Percentiles rank a stretch among this genome's conserved stretches.
Evolutionary conservation across 2,329 filamentous ascomycete species (phyloP).

Genomic region (Penicillium sp.): DNA sequence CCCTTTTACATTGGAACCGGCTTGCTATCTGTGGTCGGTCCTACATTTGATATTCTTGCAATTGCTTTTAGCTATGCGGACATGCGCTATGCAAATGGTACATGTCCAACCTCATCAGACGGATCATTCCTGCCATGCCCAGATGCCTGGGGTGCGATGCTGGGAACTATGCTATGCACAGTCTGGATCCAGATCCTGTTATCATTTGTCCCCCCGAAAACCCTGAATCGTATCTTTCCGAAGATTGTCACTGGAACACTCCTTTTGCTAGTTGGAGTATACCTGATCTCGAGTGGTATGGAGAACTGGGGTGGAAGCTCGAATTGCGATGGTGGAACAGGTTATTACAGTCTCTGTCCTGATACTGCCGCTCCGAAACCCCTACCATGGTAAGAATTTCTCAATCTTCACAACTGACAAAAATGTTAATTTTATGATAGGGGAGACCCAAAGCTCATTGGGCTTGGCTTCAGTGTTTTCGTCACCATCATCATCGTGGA

Average conservation of each 20-base stretch:
- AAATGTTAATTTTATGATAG: conserved; percentile 1
- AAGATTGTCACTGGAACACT: conserved; percentile 75
- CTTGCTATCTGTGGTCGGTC: conserved; percentile 75
- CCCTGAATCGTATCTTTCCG: conserved; percentile 73
- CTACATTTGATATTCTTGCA: conserved; percentile 75
- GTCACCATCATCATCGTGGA: conserved; percentile 77
- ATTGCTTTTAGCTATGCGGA: conserved; percentile 71
- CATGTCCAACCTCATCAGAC: conserved; percentile 59
- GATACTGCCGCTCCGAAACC: conserved; percentile 67
- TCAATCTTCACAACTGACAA: not conserved
- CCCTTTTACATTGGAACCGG: conserved; percentile 78
- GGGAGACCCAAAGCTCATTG: conserved; percentile 74
- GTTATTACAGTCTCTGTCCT: conserved; percentile 67
- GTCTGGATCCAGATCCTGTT: conserved; percentile 70
- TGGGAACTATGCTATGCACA: conserved; percentile 68
- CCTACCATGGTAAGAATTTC: conserved; percentile 60
- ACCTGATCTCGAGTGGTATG: conserved; percentile 70
- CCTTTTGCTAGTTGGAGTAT: conserved; percentile 70
- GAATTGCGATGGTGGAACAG: conserved; percentile 54
- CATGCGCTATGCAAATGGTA: conserved; percentile 72
- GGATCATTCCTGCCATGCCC: conserved; percentile 73
- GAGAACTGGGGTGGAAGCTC: conserved; percentile 69
- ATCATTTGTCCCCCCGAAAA: conserved; percentile 69
- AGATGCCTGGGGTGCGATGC: conserved; percentile 70
- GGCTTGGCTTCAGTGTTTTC: conserved; percentile 78